A percentile compares a stretch with the other conserved stretches of the same genome.
Evolutionary conservation across 1,139 yeast species (phyloP).

Genomic region (Chernovozyma aurita): DNA sequence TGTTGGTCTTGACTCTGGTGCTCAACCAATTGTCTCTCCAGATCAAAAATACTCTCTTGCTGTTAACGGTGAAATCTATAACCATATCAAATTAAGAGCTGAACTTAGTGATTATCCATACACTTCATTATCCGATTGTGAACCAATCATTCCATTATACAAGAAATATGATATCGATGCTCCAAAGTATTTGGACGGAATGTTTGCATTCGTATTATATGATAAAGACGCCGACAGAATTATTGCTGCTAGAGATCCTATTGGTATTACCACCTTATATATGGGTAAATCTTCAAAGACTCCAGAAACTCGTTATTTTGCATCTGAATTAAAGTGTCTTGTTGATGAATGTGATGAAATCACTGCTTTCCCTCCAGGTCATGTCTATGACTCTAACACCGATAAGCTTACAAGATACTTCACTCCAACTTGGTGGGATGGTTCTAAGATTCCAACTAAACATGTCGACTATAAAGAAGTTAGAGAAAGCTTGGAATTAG

Average conservation of each 20-base stretch:
- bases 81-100: slow-evolving; percentile 85
- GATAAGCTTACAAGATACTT: slow-evolving; percentile 83
- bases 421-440: slow-evolving; percentile 95
- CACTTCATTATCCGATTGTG: slow-evolving; percentile 93
- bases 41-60: slow-evolving; percentile 73
- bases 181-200: slow-evolving; percentile 92
- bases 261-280: slow-evolving; percentile 93
- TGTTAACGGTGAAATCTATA: slow-evolving; percentile 97
- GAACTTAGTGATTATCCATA: slow-evolving; percentile 67
- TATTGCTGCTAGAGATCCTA: slow-evolving; percentile 96
- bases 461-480: slow-evolving; percentile 69
- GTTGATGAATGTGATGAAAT: slow-evolving; percentile 92
- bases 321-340: slow-evolving; percentile 91
- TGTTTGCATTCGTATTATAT: slow-evolving; percentile 93
- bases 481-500: slow-evolving; percentile 81
- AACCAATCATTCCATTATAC: slow-evolving; percentile 90
- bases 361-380: slow-evolving; percentile 97
- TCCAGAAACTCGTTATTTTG: slow-evolving; percentile 80
- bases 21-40: slow-evolving; percentile 87
- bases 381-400: slow-evolving; percentile 87
- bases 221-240: slow-evolving; percentile 82
- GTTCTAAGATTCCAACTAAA: slow-evolving; percentile 60
- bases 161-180: slow-evolving; percentile 84
- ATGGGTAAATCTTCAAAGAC: slow-evolving; percentile 76
- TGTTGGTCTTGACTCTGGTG: slow-evolving; percentile 93